Evolutionary conservation across 2,329 filamentous ascomycete genomes (phyloP), one percentile per base, ranked within the genome.

Genomic region (Claviceps pazoutovae): DNA sequence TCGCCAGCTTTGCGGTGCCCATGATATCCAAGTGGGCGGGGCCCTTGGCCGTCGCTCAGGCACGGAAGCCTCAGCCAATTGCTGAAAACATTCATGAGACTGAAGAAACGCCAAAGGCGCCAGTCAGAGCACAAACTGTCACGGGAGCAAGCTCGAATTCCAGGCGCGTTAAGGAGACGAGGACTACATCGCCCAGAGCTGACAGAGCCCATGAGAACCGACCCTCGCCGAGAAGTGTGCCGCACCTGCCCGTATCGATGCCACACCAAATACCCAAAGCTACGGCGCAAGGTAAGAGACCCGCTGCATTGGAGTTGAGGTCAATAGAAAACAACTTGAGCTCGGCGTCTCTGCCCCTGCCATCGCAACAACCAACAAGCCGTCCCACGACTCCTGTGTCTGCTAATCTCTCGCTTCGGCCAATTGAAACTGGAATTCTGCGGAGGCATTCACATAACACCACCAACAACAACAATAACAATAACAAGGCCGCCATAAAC

Each of bases 41-140:
- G 1, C 87, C 87, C 16, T 73, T 93, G 51, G 88, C 87, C 46
- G 81, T 93, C 60, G 86, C 86, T 17, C 87, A 93, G 68, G 86
- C 87, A 46, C 76, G 86, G 55, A 88, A 86, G 65, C 85, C 86
- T 17, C 77, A 85, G 56, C 66, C 66, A 21, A 49, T 64, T 19
- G 59, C 58, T 43, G 65, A 68, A 17, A 47, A 58, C 26, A 50
- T 50, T 1, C 50, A 55, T 13, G 64, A 67, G 66, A 53, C 72
- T 68, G 64, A 71, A 66, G 57, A 61, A 14, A 49, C 49, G 6
- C 52, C 61, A 44, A 83, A 80, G 64, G 71, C 84, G 43, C 50
- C 50, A 8, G 68, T 73, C 26, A 76, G 85, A 58, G 86, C 86
- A 57, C 81, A 88, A 56, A 90, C 86, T 2, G 78, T 87, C 3